phyloP scores from a whole-genome alignment of 306 rosid genomes.

The Corylus americana region DNA sequence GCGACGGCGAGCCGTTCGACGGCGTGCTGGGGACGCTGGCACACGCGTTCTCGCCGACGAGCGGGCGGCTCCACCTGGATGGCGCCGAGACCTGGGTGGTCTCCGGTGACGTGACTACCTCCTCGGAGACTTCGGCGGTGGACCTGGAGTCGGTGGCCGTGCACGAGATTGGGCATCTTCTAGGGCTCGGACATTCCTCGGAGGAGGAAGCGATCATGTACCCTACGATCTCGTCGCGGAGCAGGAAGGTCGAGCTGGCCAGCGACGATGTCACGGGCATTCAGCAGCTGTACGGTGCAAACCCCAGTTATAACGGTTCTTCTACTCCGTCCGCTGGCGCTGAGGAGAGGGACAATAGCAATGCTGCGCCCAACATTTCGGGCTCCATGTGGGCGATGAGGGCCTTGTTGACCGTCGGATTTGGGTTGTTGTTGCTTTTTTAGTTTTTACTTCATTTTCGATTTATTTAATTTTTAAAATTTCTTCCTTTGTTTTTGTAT shows the following conservation, averaged over 20 bases:
- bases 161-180: conserved; percentile 85
- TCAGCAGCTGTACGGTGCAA: conserved; percentile 65
- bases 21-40: conserved; percentile 79
- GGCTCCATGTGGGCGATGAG: conserved; percentile 23
- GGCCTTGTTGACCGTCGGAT: conserved; percentile 28
- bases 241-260: conserved; percentile 60
- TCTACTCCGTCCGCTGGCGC: conserved; percentile 26
- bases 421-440: conserved; percentile 7
- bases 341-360: conserved; percentile 47
- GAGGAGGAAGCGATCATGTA: conserved; percentile 76
- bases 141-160: conserved; percentile 88
- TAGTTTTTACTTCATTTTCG: conserved; percentile 4
- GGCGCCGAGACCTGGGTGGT: conserved; percentile 70
- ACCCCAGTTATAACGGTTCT: conserved; percentile 49
- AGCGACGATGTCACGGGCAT: conserved; percentile 70
- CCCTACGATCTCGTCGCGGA: conserved; percentile 62
- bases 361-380: conserved; percentile 24
- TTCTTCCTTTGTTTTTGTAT: neutral
- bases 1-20: conserved; percentile 89
- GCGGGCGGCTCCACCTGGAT: conserved; percentile 75
- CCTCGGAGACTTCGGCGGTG: conserved; percentile 47
- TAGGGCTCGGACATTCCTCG: conserved; percentile 85
- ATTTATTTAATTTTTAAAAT: neutral
- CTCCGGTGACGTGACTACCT: conserved; percentile 49
- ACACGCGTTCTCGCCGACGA: conserved; percentile 85